Evolutionary conservation across 495 filamentous ascomycete species (phyloP), one percentile per base, ranked within the genome.

Genomic region (Penicillium lagena): DNA sequence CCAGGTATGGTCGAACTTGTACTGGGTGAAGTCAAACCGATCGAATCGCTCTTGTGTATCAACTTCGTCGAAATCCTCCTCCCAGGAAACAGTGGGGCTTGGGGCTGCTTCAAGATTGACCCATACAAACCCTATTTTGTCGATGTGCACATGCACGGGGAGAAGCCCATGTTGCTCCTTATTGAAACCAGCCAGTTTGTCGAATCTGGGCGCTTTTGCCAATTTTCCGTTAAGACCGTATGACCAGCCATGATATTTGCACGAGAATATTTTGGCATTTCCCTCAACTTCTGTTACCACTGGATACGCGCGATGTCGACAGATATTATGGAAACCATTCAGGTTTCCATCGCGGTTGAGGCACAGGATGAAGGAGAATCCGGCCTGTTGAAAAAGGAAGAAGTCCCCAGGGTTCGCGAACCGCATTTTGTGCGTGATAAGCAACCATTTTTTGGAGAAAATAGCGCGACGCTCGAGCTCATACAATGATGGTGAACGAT

Each of bases 231-330:
- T 75, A 28, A 76, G 62, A 4, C 73, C 72, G 34, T 81, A 81
- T 4, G 70, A 73, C 78, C 79, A 82, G 42, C 78, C 78, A 58
- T 82, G 79, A 42, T 81, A 82, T 44, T 73, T 71, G 59, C 77
- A 82, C 28, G 68, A 59, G 43, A 81, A 70, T 44, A 80, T 72
- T 7, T 64, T 63, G 12, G 73, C 55, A 9, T 61, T 68, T 4
- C 79, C 79, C 9, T 58, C 44, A 8, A 69, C 63, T 35, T 71
- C 70, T 9, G 66, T 68, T 7, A 80, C 73, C 14, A 81, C 66
- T 7, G 76, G 75, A 54, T 71, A 80, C 27, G 77, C 76, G 9
- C 76, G 71, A 47, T 81, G 78, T 27, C 78, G 62, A 46, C 78
- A 81, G 33, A 78, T 67, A 42, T 80, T 80, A 58, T 80, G 73